Evolutionary conservation across 176 grass and related monocot genomes (phyloP), one percentile per base, ranked within the genome.

Genomic region (Carex cristatella): DNA sequence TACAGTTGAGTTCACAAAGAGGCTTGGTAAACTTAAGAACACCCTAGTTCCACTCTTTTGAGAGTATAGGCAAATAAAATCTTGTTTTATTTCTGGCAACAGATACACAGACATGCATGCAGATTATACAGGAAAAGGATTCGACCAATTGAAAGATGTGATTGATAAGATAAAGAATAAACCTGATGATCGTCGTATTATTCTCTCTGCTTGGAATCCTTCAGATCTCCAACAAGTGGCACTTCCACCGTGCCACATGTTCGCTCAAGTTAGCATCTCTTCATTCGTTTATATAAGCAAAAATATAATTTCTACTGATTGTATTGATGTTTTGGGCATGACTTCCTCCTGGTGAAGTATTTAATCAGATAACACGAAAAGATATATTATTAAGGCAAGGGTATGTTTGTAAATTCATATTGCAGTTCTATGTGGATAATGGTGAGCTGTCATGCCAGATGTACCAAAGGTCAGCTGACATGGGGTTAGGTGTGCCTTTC

Each of bases 401-500:
- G 1, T 79, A 79, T 32, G 2, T 79, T 6, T 35, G 56, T 35
- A 46, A 83, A 56, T 63, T 60, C 31, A 2, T 56, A 51, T 89
- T 86, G 54, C 79, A 97, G 92, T 97, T 94, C 83, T 94, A 90
- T n/a, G 91, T 97, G 15, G 91, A 93, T 66, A 91, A 93, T 30
- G 90, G 89, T 51, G 95, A 97, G 66, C 10, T 97, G 75, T 97
- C 92, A 44, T 97, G 95, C 79, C 95, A 94, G 82, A 97, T 97
- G 92, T 97, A 97, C 81, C 92, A 94, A 75, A 89, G 90, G 14
- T 97, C 95, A 65, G 95, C 95, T 65, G 95, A 97, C 44, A 93
- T 97, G 89, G 95, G 95, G 12, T 88, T 97, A 67, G 94, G 94
- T 48, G 89, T 97, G 63, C 92, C 95, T 88, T 97, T 94, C 84